A percentile compares a stretch with the other conserved stretches of the same genome.
phyloP scores from a whole-genome alignment of 345 rosid genomes.

The Syzygium aromaticum region DNA sequence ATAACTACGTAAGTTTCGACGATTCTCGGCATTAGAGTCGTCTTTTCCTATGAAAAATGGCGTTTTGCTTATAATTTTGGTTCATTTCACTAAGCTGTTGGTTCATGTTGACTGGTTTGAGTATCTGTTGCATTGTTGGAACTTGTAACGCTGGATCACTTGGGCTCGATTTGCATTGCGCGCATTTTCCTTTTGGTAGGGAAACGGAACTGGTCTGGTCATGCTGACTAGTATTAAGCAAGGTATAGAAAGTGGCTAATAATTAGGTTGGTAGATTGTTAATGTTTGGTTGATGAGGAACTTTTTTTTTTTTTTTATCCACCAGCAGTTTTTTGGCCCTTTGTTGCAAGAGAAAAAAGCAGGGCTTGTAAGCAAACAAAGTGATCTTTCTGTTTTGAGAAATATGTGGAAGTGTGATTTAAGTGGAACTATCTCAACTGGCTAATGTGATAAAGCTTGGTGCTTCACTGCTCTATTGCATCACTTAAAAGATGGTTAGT shows the following conservation, averaged over 20 bases:
- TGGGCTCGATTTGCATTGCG: not conserved
- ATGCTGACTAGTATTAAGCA: not conserved
- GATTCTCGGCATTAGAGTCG: not conserved
- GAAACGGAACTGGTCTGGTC: not conserved
- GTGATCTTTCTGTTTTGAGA: not conserved
- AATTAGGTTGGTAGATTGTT: not conserved
- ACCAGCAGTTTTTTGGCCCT: not conserved
- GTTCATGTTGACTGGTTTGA: not conserved
- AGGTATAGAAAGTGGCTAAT: not conserved
- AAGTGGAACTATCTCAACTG: not conserved
- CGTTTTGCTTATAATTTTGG: not conserved
- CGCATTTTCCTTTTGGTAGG: not conserved
- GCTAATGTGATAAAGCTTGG: not conserved
- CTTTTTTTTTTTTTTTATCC: not conserved
- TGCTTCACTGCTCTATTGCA: not conserved
- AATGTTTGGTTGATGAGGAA: not conserved
- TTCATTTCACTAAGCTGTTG: not conserved
- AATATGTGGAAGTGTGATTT: not conserved
- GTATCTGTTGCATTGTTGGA: not conserved
- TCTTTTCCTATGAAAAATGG: not conserved
- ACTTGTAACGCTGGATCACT: not conserved
- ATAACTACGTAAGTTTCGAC: constrained; percentile 41
- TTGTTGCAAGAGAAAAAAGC: not conserved
- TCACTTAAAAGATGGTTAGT: not conserved
- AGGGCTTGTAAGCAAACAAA: not conserved